Percentiles rank a stretch among this genome's conserved stretches.
These are phyloP conservation scores for Termitomyces sp. DNA, from an alignment of 768 basidiomycete species.

Conservation along the genomic window DNA sequence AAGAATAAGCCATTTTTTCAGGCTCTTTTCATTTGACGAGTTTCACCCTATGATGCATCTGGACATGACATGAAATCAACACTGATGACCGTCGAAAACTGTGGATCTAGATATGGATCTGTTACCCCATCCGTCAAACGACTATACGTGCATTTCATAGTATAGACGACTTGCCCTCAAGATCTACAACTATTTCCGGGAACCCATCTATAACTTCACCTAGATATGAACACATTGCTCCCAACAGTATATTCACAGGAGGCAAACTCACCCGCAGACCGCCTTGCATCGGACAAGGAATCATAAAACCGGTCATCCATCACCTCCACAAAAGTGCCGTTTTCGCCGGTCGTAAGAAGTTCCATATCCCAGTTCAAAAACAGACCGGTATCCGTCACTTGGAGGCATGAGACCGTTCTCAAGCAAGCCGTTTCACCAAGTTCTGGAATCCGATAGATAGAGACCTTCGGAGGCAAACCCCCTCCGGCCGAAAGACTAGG, in stretches of 20 bases:
- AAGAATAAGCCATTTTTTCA: background rate
- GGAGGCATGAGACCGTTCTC: slow-evolving; percentile 39
- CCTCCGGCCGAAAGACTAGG: background rate
- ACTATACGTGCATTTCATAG: background rate
- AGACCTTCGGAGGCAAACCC: slow-evolving; percentile 13
- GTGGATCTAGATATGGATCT: slow-evolving; percentile 8
- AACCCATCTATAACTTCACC: slow-evolving; percentile 5
- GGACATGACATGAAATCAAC: slow-evolving; percentile 10
- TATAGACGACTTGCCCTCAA: slow-evolving; percentile 2
- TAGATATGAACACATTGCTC: background rate
- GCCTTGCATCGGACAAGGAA: slow-evolving; percentile 4
- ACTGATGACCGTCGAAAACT: slow-evolving; percentile 10
- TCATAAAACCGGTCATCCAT: slow-evolving; percentile 9
- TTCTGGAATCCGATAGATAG: slow-evolving; percentile 22
- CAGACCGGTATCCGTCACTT: slow-evolving; percentile 47
- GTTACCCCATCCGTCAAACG: background rate
- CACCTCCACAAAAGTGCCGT: background rate
- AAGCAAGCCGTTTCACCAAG: slow-evolving; percentile 25
- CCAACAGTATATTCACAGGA: background rate
- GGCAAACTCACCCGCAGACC: slow-evolving; percentile 8
- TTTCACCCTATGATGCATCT: background rate
- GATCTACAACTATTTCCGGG: slow-evolving; percentile 2
- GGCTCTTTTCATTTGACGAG: background rate
- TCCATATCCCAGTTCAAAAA: slow-evolving; percentile 40
- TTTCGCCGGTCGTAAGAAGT: background rate